A percentile compares a stretch with the other conserved stretches of the same genome.
Conservation (phyloP, 441 rosid species). For the Raphanus hybrid region DNA sequence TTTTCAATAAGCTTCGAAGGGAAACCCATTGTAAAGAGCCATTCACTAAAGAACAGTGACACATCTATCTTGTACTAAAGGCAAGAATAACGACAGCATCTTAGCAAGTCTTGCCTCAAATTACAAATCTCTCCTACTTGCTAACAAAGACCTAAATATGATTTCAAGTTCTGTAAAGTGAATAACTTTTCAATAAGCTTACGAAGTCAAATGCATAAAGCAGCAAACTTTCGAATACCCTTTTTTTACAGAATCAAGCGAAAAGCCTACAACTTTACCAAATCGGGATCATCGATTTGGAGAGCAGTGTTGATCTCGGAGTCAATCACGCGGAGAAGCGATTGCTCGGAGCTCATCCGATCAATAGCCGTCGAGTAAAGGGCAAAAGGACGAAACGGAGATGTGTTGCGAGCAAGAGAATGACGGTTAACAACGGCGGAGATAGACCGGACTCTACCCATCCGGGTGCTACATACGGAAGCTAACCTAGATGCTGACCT, state of each 20-base stretch:
- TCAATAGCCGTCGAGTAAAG: conserved; percentile 34
- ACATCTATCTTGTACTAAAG: neutral
- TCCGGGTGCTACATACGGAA: conserved; percentile 42
- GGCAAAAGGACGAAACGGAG: conserved; percentile 41
- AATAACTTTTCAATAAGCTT: conserved; percentile 10
- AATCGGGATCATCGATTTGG: conserved; percentile 16
- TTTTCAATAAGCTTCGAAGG: too few species aligned
- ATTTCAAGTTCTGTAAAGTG: neutral
- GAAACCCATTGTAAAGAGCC: too few species aligned
- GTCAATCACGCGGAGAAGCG: conserved; percentile 26
- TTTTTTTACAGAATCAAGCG: neutral
- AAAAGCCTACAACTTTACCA: conserved; percentile 23
- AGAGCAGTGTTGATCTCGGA: conserved; percentile 20
- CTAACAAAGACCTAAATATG: neutral
- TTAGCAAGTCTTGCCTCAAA: neutral
- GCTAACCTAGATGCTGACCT: conserved; percentile 48
- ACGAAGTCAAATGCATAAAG: neutral
- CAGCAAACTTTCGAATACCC: neutral
- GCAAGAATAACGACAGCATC: neutral
- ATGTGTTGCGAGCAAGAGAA: conserved; percentile 45
- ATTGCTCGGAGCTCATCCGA: conserved; percentile 29
- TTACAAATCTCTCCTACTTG: neutral
- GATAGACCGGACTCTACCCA: conserved; percentile 44
- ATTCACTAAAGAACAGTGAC: too few species aligned
- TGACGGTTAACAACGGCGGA: conserved; percentile 41